These are phyloP conservation scores for Apiospora marii DNA, from an alignment of 2,329 filamentous ascomycete genomes.

Conservation along the genomic window DNA sequence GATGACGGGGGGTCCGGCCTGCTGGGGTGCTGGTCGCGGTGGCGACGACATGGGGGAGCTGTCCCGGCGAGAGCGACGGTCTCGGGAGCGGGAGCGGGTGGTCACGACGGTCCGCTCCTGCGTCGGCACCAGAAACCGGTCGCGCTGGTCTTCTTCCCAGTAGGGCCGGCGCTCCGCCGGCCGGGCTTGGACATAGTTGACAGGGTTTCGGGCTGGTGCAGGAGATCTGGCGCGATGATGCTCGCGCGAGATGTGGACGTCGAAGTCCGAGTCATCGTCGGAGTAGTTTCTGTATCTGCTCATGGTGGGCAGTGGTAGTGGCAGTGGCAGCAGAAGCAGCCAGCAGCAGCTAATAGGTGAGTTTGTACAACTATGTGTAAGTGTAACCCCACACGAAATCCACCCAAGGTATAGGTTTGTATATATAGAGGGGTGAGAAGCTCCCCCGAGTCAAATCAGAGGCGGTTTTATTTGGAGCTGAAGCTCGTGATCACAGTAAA, in stretches of 20 bases:
- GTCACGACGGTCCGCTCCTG: constrained; percentile 57
- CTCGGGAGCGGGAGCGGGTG: constrained; percentile 53
- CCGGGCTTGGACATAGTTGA: constrained; percentile 32
- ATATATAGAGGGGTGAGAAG: not conserved
- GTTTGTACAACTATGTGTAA: not conserved
- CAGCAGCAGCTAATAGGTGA: not conserved
- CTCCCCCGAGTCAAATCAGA: not conserved
- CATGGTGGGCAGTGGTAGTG: constrained; percentile 32
- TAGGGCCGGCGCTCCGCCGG: constrained; percentile 47
- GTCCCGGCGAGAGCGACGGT: constrained; percentile 49
- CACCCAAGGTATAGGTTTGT: not conserved
- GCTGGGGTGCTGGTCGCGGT: constrained; percentile 40
- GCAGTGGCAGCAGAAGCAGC: not conserved
- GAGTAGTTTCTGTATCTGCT: constrained; percentile 44
- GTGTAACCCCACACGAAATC: constrained; percentile 1
- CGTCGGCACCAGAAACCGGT: constrained; percentile 51
- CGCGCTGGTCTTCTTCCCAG: constrained; percentile 47
- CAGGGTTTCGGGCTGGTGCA: constrained; percentile 25
- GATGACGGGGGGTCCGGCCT: constrained; percentile 54
- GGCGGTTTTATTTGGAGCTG: not conserved
- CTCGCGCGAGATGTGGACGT: constrained; percentile 56
- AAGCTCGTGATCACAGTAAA: not conserved
- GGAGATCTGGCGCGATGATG: constrained; percentile 50
- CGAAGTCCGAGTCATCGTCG: constrained; percentile 63
- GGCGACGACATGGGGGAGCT: constrained; percentile 44